Evolutionary conservation across 257 asterid genomes (phyloP), one percentile per base, ranked within the genome.

Genomic region (Capsicum baccatum): DNA sequence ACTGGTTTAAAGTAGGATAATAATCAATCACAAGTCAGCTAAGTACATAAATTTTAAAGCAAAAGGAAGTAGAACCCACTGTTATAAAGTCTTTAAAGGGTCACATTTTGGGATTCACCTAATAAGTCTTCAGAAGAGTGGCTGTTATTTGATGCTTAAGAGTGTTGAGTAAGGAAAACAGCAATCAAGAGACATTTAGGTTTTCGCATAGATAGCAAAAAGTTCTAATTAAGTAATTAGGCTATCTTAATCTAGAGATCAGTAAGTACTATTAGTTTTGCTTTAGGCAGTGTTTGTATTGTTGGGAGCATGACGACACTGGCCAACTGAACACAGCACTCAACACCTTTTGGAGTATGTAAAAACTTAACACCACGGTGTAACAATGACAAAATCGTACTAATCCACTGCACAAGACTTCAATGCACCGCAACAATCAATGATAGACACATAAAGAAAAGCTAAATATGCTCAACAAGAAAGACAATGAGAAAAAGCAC

Each of bases 381-480:
- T 35, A 13, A 67, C 0, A 8, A 35, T 9, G 50, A 3, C 14
- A 19, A 48, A 13, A 14, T 50, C 80, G 19, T 1, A 74, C 11
- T 74, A 48, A 74, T 52, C 80, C 19, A 74, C 15, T 48, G 60
- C 19, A 26, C 42, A 19, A 48, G 19, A 73, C 10, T 74, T 50
- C 0, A 10, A 74, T 50, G 62, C 81, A 50, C 81, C 21, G 52
- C 48, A 54, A 9, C 81, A 74, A 74, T 74, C 47, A 21, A 21
- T 11, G 62, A 8, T 52, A 50, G 47, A 13, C 50, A 68, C 21
- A 6, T 2, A 19, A 74, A 74, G 35, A 74, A 6, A 74, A 50
- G 44, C 79, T 71, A 47, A 47, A 5, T 47, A 73, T 73, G 16
- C 35, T 10, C 80, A 73, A 73, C 58, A 73, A 73, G 59, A 70